Conservation (phyloP, 208 protist species). For the Endotrypanum monterogeii region DNA sequence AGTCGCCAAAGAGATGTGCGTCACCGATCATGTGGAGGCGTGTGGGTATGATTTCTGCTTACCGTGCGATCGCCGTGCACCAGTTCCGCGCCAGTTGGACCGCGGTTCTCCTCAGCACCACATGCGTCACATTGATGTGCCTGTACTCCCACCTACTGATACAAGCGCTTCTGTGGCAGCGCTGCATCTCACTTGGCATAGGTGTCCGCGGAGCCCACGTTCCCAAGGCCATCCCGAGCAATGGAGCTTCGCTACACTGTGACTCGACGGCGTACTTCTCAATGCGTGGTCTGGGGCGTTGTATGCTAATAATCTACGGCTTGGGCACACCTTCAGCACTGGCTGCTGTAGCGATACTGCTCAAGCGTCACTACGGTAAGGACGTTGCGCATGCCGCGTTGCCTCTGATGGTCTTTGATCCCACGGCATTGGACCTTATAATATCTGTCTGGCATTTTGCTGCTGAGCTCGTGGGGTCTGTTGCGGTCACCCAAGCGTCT, state of each 20-base stretch:
- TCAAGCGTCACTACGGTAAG: conserved; percentile 21
- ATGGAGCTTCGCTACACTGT: conserved; percentile 13
- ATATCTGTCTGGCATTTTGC: conserved; percentile 9
- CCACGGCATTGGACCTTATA: conserved; percentile 22
- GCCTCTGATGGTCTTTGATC: conserved; percentile 27
- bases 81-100: conserved; percentile 30
- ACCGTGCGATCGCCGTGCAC: conserved; percentile 26
- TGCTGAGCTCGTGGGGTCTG: conserved; percentile 10
- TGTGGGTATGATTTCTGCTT: conserved; percentile 24
- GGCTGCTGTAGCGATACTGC: background rate
- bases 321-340: background rate
- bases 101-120: conserved; percentile 19
- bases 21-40: conserved; percentile 7
- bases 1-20: background rate
- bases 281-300: conserved; percentile 20
- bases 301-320: conserved; percentile 22
- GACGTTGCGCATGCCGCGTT: conserved; percentile 29
- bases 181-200: conserved; percentile 13
- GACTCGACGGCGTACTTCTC: conserved; percentile 6
- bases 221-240: background rate
- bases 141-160: conserved; percentile 22
- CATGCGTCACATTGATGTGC: conserved; percentile 18
- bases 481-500: conserved; percentile 11
- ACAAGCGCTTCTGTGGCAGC: conserved; percentile 28
- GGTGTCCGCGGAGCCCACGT: background rate